Base-by-base conservation (phyloP, 306 rosid species). In the Mucuna pruriens region DNA sequence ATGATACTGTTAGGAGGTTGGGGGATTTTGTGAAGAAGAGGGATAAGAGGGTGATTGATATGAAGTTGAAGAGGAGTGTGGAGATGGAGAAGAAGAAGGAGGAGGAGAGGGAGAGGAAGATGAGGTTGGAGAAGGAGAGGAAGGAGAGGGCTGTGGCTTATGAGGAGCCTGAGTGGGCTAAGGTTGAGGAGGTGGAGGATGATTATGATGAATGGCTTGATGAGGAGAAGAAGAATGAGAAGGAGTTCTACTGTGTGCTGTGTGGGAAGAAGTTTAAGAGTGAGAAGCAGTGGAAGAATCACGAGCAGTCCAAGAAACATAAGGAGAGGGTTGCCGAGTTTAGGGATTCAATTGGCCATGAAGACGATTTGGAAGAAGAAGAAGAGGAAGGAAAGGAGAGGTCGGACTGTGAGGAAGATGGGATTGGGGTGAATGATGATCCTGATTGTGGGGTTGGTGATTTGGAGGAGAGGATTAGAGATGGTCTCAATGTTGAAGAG, bases 211-310 rank as follows among this genome's bases (percentile, higher is more conserved):
- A 69, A 20, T 90, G 79, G 46, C 91, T 84, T 36, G 83, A 73
- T 31, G 88, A 87, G 78, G 83, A 67, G 80, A 83, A 67, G 86
- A 78, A 52, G 75, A 44, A 23, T 11, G 87, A 68, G 74, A 89
- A 89, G 46, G 98, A 93, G 88, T 84, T 96, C 67, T 96, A 92
- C 76, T 96, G 99, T 80, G 94, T 92, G 70, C 55, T 92, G 64
- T 96, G 98, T 87, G 94, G 98, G 85, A 96, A 96, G 92, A 96
- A 92, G 93, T 93, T 96, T 83, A 96, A 90, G 94, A 96, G 99
- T 90, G 99, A 96, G 83, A 96, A 88, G 89, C 99, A 96, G 52
- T 96, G 99, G 99, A 96, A 96, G 88, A 96, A 96, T 57, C 99
- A 96, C 16, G 99, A 96, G 90, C 98, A 90, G 85, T 93, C 98